These are phyloP conservation scores for Quambalaria eucalypti DNA, from an alignment of 1,284 basidiomycete species.

Conservation along the genomic window DNA sequence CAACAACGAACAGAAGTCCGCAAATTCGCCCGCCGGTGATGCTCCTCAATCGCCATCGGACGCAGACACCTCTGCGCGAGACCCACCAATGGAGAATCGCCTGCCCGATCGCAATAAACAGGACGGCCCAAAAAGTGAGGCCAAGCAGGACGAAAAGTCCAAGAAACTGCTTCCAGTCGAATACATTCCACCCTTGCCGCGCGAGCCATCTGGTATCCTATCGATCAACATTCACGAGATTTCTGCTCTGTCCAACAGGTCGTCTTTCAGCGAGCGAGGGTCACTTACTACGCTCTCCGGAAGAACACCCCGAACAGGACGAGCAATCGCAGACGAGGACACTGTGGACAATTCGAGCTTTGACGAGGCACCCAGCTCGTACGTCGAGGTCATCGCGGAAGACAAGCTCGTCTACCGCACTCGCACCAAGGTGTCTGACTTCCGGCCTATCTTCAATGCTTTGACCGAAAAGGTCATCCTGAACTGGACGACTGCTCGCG, in stretches of 20 bases:
- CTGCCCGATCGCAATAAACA: not conserved
- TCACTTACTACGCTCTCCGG: not conserved
- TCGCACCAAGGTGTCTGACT: slow-evolving; percentile 3
- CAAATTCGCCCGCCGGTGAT: too few relatives aligned
- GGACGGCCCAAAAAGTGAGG: not conserved
- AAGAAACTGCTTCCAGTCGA: not conserved
- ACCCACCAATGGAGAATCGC: too few relatives aligned
- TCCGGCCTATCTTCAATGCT: slow-evolving; percentile 3
- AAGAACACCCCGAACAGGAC: not conserved
- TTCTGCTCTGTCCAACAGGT: not conserved
- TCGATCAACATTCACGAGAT: slow-evolving; percentile 2
- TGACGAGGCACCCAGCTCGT: slow-evolving; percentile 4
- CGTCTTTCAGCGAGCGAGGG: not conserved
- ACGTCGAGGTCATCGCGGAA: slow-evolving; percentile 2
- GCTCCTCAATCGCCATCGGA: too few relatives aligned
- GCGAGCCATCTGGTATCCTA: slow-evolving; percentile 2
- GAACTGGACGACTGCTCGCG: not conserved
- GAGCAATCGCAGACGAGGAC: not conserved
- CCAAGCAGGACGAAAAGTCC: not conserved
- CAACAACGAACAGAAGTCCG: not conserved
- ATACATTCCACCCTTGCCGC: not conserved
- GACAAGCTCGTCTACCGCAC: slow-evolving; percentile 1
- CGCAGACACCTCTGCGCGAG: too few relatives aligned
- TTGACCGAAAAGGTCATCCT: slow-evolving; percentile 3
- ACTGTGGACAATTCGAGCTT: not conserved